Conservation (phyloP, 1,284 basidiomycete species). For the Naganishia sp. region DNA sequence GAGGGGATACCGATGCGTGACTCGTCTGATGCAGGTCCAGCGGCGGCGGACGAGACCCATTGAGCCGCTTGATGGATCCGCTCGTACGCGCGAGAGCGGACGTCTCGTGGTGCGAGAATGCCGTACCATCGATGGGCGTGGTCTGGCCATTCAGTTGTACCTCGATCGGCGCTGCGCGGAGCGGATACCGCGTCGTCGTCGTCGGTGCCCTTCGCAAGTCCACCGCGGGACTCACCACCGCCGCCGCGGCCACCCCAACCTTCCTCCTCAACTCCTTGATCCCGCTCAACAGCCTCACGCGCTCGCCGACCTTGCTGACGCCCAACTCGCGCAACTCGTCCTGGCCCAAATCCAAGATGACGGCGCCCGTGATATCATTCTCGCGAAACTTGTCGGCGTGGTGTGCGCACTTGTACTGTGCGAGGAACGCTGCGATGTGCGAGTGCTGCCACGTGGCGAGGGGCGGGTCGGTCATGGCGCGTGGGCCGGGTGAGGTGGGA, state of each 20-base stretch:
- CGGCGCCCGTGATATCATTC: constrained; percentile 85
- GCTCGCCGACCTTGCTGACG: constrained; percentile 80
- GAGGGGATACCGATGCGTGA: constrained; percentile 12
- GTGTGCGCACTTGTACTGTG: constrained; percentile 62
- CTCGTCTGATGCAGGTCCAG: constrained; percentile 30
- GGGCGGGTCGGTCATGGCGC: constrained; percentile 31
- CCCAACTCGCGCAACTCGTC: constrained; percentile 83
- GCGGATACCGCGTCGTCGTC: constrained; percentile 1
- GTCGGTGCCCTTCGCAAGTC: not conserved
- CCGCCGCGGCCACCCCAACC: constrained; percentile 44
- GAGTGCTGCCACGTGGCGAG: constrained; percentile 44
- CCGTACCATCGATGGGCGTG: not conserved
- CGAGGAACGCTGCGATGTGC: constrained; percentile 46
- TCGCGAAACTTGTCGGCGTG: constrained; percentile 70
- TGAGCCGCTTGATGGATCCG: constrained; percentile 30
- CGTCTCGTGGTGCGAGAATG: not conserved
- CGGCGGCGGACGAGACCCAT: constrained; percentile 31
- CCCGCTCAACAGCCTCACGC: constrained; percentile 78
- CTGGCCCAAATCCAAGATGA: constrained; percentile 86
- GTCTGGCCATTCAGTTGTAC: constrained; percentile 26
- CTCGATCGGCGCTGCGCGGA: constrained; percentile 7
- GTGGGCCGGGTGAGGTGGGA: not conserved
- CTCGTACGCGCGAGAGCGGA: constrained; percentile 22
- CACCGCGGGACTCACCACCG: not conserved
- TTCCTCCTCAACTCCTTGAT: constrained; percentile 72